phyloP scores from a whole-genome alignment of 2,329 filamentous ascomycete species.

The Penicillium oxalicum region DNA sequence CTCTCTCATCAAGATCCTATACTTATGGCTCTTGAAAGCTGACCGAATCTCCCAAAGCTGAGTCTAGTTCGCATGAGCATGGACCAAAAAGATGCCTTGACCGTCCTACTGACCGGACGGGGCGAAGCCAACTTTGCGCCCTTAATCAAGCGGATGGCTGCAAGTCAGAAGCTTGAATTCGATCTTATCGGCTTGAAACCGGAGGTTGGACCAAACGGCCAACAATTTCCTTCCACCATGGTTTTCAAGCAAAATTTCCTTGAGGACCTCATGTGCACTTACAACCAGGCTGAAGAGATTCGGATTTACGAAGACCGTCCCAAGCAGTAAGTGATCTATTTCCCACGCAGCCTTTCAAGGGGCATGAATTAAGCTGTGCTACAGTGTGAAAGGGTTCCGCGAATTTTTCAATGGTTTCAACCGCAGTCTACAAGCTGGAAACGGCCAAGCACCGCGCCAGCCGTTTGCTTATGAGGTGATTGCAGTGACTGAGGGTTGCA shows the following conservation, averaged over 20 bases:
- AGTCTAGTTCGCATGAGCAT: constrained; percentile 75
- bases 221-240: constrained; percentile 78
- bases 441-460: constrained; percentile 48
- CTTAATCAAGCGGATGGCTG: constrained; percentile 73
- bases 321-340: constrained; percentile 46
- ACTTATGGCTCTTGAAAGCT: constrained; percentile 12
- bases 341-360: background rate
- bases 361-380: constrained; percentile 11
- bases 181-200: constrained; percentile 88
- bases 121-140: constrained; percentile 70
- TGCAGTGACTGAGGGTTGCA: constrained; percentile 72
- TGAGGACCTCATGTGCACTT: constrained; percentile 75
- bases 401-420: constrained; percentile 80
- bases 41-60: constrained; percentile 31
- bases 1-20: background rate
- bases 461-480: constrained; percentile 74
- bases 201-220: constrained; percentile 68
- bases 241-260: constrained; percentile 87
- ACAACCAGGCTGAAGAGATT: constrained; percentile 74
- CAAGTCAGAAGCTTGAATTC: constrained; percentile 73
- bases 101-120: constrained; percentile 80
- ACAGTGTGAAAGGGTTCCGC: constrained; percentile 69
- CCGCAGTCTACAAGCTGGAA: constrained; percentile 44
- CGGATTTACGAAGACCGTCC: constrained; percentile 60
- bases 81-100: constrained; percentile 76